Percentiles rank a stretch among this genome's conserved stretches.
Evolutionary conservation across 1,284 basidiomycete species (phyloP).

Genomic region (Rhodotorula sp.): DNA sequence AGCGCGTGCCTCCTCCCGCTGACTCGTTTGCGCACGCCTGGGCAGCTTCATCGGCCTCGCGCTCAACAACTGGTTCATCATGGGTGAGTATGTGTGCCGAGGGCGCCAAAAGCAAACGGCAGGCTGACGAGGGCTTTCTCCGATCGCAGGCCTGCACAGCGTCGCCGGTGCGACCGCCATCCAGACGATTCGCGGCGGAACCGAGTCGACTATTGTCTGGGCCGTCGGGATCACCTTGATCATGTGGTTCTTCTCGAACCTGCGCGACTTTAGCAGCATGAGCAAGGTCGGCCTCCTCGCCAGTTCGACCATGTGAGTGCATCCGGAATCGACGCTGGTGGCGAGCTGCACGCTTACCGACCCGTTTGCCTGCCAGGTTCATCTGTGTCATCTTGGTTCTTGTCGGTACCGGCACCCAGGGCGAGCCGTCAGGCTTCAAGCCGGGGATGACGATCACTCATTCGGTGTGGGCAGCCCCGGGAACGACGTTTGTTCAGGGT

Average conservation of each 20-base stretch:
- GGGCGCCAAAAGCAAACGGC: too few relatives aligned
- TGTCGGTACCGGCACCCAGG: conserved; percentile 32
- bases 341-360: too few relatives aligned
- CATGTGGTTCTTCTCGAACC: conserved; percentile 37
- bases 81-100: not conserved
- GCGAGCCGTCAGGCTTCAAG: conserved; percentile 16
- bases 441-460: conserved; percentile 29
- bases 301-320: conserved; percentile 23
- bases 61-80: conserved; percentile 52
- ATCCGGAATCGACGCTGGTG: too few relatives aligned
- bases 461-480: conserved; percentile 46
- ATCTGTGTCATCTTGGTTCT: conserved; percentile 41
- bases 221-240: conserved; percentile 50
- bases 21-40: conserved; percentile 48
- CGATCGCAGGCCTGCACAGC: conserved; percentile 48
- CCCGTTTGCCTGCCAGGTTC: conserved; percentile 15
- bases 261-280: conserved; percentile 45
- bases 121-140: not conserved
- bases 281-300: conserved; percentile 36
- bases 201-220: conserved; percentile 60
- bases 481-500: conserved; percentile 61
- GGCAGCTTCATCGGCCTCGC: conserved; percentile 53
- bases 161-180: conserved; percentile 52
- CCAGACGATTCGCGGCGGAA: conserved; percentile 62
- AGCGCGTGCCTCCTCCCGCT: conserved; percentile 46